Conservation (phyloP, 2,329 filamentous ascomycete species). For the Colletotrichum aenigma region DNA sequence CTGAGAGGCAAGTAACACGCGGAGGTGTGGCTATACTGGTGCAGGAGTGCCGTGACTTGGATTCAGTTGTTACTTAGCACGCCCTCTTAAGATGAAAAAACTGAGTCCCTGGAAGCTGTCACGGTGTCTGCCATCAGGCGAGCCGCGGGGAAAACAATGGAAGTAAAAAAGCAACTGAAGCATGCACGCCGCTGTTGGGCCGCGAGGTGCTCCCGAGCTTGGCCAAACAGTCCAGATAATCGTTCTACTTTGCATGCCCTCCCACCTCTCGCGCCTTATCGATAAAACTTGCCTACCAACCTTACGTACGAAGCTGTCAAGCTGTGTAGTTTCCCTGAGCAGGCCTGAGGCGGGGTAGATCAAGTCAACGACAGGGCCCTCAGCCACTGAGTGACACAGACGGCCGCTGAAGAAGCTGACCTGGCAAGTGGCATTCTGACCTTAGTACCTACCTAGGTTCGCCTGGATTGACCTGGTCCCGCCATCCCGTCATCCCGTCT, state of each 20-base stretch:
- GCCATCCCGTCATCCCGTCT: not conserved
- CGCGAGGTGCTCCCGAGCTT: not conserved
- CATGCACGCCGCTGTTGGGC: not conserved
- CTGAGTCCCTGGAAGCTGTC: not conserved
- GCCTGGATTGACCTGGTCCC: not conserved
- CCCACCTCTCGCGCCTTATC: not conserved
- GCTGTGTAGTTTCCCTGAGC: not conserved
- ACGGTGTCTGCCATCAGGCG: not conserved
- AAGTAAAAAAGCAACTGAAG: not conserved
- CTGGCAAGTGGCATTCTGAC: not conserved
- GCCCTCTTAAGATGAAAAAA: not conserved
- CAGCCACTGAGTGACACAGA: not conserved
- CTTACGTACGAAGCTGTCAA: not conserved
- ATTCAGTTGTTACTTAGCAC: not conserved
- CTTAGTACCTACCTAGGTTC: not conserved
- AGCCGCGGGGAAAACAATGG: not conserved
- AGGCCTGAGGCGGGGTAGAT: not conserved
- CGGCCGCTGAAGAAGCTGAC: constrained; percentile 1
- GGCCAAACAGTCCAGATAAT: not conserved
- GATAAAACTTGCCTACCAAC: not conserved
- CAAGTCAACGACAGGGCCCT: not conserved
- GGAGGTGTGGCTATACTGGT: not conserved
- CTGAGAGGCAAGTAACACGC: not conserved
- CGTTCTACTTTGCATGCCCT: not conserved
- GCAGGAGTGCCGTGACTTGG: not conserved